These are phyloP conservation scores for Aspergillus indologenus DNA, from an alignment of 495 filamentous ascomycete genomes.

Conservation along the genomic window DNA sequence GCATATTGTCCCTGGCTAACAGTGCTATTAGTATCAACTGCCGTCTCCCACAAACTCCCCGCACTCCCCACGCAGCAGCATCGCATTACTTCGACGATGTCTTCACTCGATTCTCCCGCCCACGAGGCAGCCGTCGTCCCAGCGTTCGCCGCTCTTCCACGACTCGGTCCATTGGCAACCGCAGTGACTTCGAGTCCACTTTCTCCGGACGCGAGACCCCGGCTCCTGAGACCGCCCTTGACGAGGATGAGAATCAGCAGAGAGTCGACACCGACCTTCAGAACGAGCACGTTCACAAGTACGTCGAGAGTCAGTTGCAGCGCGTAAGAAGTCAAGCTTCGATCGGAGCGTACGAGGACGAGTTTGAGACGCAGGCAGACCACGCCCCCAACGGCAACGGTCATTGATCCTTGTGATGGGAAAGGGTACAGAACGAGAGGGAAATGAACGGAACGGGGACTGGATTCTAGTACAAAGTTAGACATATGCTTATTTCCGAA, in stretches of 20 bases:
- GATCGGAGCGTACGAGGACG: slow-evolving; percentile 55
- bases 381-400: slow-evolving; percentile 34
- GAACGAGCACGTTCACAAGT: slow-evolving; percentile 64
- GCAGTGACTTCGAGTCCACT: slow-evolving; percentile 72
- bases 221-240: slow-evolving; percentile 22
- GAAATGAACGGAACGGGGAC: too few species aligned
- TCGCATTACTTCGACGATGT: slow-evolving; percentile 94
- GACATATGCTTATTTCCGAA: too few species aligned
- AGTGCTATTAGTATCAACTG: slow-evolving; percentile 66
- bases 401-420: slow-evolving; percentile 10
- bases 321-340: slow-evolving; percentile 55
- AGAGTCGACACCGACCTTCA: slow-evolving; percentile 43
- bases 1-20: slow-evolving; percentile 9
- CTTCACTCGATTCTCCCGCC: slow-evolving; percentile 53
- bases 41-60: slow-evolving; percentile 87
- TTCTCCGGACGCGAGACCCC: slow-evolving; percentile 26
- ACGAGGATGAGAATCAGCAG: slow-evolving; percentile 33
- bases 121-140: slow-evolving; percentile 39
- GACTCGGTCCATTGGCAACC: slow-evolving; percentile 75
- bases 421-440: too few species aligned
- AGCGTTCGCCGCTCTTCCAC: slow-evolving; percentile 78
- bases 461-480: too few species aligned
- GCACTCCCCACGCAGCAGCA: slow-evolving; percentile 76
- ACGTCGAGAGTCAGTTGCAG: slow-evolving; percentile 68
- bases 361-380: slow-evolving; percentile 54